Conservation (phyloP, 176 grass and related monocot genomes). For the Aegilops longissima region DNA sequence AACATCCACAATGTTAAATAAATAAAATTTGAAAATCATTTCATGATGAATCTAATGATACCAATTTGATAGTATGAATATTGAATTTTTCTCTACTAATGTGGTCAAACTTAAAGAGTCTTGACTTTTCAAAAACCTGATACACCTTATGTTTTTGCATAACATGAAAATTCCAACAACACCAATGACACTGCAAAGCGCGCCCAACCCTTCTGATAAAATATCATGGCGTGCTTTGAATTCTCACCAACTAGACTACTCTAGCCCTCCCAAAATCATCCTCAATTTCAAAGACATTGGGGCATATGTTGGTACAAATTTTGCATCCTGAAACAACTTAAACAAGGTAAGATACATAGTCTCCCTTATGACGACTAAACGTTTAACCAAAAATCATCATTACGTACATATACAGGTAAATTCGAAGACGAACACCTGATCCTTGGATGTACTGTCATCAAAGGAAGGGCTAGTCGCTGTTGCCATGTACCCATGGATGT, state of each 20-base stretch:
- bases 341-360: neutral
- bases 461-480: slow-evolving; percentile 82
- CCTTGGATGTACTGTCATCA: slow-evolving; percentile 68
- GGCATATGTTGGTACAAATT: slow-evolving; percentile 82
- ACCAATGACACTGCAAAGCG: too few species aligned
- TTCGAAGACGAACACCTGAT: slow-evolving; percentile 87
- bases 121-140: too few species aligned
- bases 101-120: too few species aligned
- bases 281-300: slow-evolving; percentile 70
- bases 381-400: neutral
- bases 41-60: too few species aligned
- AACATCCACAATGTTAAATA: too few species aligned
- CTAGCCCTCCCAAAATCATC: slow-evolving; percentile 79
- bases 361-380: neutral
- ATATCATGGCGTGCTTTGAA: neutral
- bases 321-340: slow-evolving; percentile 63
- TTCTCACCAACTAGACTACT: slow-evolving; percentile 60
- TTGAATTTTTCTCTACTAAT: too few species aligned
- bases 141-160: too few species aligned
- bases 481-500: slow-evolving; percentile 72
- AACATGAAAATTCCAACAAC: too few species aligned
- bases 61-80: too few species aligned
- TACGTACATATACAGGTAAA: slow-evolving; percentile 78
- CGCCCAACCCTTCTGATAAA: neutral
- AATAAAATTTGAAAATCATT: too few species aligned